Evolutionary conservation across 1,139 yeast species (phyloP).

Genomic region (Debaryomyces nepalensis): DNA sequence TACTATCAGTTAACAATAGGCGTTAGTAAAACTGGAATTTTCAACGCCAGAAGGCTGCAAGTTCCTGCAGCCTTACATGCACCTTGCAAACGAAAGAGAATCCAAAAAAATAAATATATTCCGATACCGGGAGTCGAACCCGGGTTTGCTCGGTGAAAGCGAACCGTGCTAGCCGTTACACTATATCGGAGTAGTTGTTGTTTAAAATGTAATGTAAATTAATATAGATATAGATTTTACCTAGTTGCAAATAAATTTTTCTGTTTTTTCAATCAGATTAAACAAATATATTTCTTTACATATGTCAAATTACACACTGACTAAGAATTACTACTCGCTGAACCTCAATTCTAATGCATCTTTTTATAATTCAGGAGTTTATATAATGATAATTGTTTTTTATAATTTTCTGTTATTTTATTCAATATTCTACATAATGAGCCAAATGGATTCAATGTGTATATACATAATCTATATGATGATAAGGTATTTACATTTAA

Average conservation of each 20-base stretch:
- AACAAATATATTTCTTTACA: too few species aligned
- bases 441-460: not conserved
- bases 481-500: constrained; percentile 1
- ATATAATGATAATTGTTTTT: too few species aligned
- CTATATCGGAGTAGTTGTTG: constrained; percentile 59
- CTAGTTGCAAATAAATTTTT: too few species aligned
- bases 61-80: not conserved
- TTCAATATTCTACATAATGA: too few species aligned
- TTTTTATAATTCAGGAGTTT: too few species aligned
- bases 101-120: constrained; percentile 35
- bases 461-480: not conserved
- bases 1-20: not conserved
- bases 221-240: too few species aligned
- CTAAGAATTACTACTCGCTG: too few species aligned
- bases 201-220: not conserved
- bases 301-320: too few species aligned
- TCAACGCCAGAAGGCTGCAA: not conserved
- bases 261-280: too few species aligned
- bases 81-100: not conserved
- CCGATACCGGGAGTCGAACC: constrained; percentile 86
- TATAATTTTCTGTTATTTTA: too few species aligned
- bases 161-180: constrained; percentile 85
- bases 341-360: too few species aligned
- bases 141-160: constrained; percentile 84
- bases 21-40: not conserved